Conservation (phyloP, 352 stramenopile genomes). For the Globisporangium nagaii region DNA sequence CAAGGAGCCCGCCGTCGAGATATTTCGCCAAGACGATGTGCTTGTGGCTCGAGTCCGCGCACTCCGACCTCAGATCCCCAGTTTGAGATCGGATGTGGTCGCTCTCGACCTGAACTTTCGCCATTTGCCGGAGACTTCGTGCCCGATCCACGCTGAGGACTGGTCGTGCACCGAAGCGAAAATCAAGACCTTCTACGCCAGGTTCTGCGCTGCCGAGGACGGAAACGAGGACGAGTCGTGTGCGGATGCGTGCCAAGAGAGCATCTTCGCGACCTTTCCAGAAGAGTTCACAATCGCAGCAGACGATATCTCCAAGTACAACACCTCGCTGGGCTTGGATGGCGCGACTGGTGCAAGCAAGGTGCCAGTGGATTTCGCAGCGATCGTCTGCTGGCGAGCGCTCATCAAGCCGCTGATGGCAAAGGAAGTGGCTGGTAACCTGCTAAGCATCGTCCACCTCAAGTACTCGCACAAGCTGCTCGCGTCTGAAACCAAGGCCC, state of each 20-base stretch:
- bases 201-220: conserved; percentile 66
- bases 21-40: conserved; percentile 24
- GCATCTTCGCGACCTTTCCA: conserved; percentile 54
- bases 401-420: conserved; percentile 84
- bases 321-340: conserved; percentile 42
- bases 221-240: conserved; percentile 57
- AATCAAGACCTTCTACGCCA: conserved; percentile 74
- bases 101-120: conserved; percentile 53
- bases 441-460: conserved; percentile 80
- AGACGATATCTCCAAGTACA: conserved; percentile 57
- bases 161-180: conserved; percentile 33
- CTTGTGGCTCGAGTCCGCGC: conserved; percentile 56
- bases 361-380: conserved; percentile 70
- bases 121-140: conserved; percentile 36
- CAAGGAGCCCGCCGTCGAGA: conserved; percentile 40
- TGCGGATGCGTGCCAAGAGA: conserved; percentile 46
- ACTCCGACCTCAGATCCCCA: conserved; percentile 45
- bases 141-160: conserved; percentile 44
- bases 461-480: conserved; percentile 84
- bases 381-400: conserved; percentile 73
- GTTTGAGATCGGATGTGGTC: conserved; percentile 35
- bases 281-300: conserved; percentile 54
- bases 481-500: conserved; percentile 13
- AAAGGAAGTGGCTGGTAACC: conserved; percentile 73
- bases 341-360: conserved; percentile 15